A percentile compares a stretch with the other conserved stretches of the same genome.
These are phyloP conservation scores for Scleroderma citrinum DNA, from an alignment of 768 basidiomycete species.

Conservation along the genomic window DNA sequence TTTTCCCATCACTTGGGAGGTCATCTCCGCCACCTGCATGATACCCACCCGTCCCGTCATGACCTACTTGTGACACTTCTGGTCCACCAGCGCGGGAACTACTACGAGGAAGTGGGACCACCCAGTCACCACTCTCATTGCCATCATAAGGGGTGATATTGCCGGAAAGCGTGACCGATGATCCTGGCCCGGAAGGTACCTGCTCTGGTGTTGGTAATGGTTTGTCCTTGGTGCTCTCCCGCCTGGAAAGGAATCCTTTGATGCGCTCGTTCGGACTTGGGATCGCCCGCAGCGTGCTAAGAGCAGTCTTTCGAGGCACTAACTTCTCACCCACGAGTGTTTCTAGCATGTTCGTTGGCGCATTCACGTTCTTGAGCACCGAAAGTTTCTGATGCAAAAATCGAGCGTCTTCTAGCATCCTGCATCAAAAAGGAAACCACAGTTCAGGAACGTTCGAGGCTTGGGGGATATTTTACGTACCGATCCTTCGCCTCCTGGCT, in stretches of 20 bases:
- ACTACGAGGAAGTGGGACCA: slow-evolving; percentile 15
- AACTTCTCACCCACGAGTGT: slow-evolving; percentile 79
- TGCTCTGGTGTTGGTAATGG: slow-evolving; percentile 23
- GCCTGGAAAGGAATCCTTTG: slow-evolving; percentile 31
- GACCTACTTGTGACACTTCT: background rate
- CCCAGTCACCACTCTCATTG: slow-evolving; percentile 14
- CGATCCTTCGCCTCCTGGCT: slow-evolving; percentile 80
- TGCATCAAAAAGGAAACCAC: slow-evolving; percentile 28
- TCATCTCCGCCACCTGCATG: no score
- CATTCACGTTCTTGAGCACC: slow-evolving; percentile 64
- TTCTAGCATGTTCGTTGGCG: slow-evolving; percentile 75
- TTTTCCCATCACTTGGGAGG: no score
- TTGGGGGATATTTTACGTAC: slow-evolving; percentile 32
- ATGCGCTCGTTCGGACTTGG: slow-evolving; percentile 32
- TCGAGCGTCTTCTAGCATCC: slow-evolving; percentile 73
- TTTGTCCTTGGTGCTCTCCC: slow-evolving; percentile 24
- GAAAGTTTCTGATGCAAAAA: slow-evolving; percentile 74
- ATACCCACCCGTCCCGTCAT: background rate
- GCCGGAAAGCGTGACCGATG: slow-evolving; percentile 7
- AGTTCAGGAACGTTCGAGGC: slow-evolving; percentile 8
- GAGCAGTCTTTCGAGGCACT: slow-evolving; percentile 36
- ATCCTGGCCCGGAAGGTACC: slow-evolving; percentile 16
- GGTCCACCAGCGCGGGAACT: slow-evolving; percentile 19
- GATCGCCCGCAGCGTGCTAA: slow-evolving; percentile 18
- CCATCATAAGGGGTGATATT: slow-evolving; percentile 9